Percentiles rank a stretch among this genome's conserved stretches.
Evolutionary conservation across 495 filamentous ascomycete species (phyloP).

Genomic region (Aspergillus cristatus): DNA sequence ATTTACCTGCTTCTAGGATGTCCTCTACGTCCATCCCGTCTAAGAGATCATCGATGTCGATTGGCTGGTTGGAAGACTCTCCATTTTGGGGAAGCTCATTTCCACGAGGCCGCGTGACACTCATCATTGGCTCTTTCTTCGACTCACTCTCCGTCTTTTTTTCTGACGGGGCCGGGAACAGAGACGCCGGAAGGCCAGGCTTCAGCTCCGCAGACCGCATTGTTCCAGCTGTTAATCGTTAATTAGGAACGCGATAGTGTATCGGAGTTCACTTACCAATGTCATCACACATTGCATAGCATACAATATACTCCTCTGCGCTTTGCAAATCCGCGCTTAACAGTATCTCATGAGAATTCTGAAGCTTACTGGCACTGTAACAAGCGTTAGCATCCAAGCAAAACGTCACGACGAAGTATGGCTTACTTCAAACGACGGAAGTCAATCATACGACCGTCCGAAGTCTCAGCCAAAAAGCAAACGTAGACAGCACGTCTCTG

Average conservation of each 20-base stretch:
- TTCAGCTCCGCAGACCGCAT: slow-evolving; percentile 50
- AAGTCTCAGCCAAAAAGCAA: slow-evolving; percentile 68
- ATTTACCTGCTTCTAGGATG: slow-evolving; percentile 34
- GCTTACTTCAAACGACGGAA: slow-evolving; percentile 62
- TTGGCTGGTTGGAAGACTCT: no score
- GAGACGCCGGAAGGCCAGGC: slow-evolving; percentile 46
- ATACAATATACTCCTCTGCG: slow-evolving; percentile 51
- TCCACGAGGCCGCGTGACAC: slow-evolving; percentile 3
- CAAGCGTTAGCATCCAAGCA: slow-evolving; percentile 7
- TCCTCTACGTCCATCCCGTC: slow-evolving; percentile 49
- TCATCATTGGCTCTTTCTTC: slow-evolving; percentile 1
- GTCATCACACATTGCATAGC: slow-evolving; percentile 79
- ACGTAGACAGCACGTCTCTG: slow-evolving; percentile 53
- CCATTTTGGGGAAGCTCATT: slow-evolving; percentile 3
- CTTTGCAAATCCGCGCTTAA: slow-evolving; percentile 51
- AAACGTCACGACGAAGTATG: neutral
- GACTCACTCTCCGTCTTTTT: neutral
- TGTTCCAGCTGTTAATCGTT: slow-evolving; percentile 56
- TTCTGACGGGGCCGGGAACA: slow-evolving; percentile 36
- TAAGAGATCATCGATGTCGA: slow-evolving; percentile 43
- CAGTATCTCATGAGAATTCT: slow-evolving; percentile 50
- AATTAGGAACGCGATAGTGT: no score
- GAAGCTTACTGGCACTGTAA: slow-evolving; percentile 54
- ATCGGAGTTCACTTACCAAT: slow-evolving; percentile 45
- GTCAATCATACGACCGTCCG: slow-evolving; percentile 63